Base-by-base conservation (phyloP, 2,329 filamentous ascomycete species). In the Aspergillus sp. region DNA sequence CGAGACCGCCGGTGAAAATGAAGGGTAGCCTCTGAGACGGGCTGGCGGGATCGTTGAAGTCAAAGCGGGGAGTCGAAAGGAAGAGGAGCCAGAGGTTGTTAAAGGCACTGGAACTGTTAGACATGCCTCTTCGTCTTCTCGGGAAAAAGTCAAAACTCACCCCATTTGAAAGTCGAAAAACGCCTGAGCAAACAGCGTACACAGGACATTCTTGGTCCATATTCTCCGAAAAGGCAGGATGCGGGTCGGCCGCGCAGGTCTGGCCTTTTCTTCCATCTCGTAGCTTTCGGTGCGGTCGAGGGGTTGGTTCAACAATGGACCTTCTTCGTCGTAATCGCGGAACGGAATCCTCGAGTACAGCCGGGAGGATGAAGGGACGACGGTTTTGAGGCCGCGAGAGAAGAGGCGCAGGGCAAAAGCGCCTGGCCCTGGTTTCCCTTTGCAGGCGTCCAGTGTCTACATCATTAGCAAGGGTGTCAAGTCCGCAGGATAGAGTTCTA, bases 51-150 rank as follows among this genome's bases (percentile, higher is more conserved):
- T 68, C 64, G 40, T 61, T 58, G 9, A 59, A 35, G 38, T 68
- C 64, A 46, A 67, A 80, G 5, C 83, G 82, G 0, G 84, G 82
- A 0, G 85, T 86, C 1, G 85, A 88, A 40, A 89, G 76, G 68
- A 89, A 89, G 41, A 88, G 77, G 43, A 85, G 82, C 82, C 84
- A 88, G 26, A 89, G 76, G 12, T 83, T 82, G 61, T 86, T 83
- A 70, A 88, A 89, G 29, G 84, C 84, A 51, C 81, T 82, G 60
- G 7, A n/a, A 10, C 6, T 10, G 45, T 56, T 30, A 55, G 41
- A 9, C 8, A 7, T 10, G 4, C 7, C 35, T n/a, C 34, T 45
- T 9, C 8, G 6, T 30, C 4, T 36, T 41, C 6, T 19, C 19
- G 19, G 19, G 33, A n/a, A 4, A n/a, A 27, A 27, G 9, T 19